Evolutionary conservation across 371 early-diverging fungal species (phyloP), one percentile per base, ranked within the genome.

Genomic region (Mucor sp.): DNA sequence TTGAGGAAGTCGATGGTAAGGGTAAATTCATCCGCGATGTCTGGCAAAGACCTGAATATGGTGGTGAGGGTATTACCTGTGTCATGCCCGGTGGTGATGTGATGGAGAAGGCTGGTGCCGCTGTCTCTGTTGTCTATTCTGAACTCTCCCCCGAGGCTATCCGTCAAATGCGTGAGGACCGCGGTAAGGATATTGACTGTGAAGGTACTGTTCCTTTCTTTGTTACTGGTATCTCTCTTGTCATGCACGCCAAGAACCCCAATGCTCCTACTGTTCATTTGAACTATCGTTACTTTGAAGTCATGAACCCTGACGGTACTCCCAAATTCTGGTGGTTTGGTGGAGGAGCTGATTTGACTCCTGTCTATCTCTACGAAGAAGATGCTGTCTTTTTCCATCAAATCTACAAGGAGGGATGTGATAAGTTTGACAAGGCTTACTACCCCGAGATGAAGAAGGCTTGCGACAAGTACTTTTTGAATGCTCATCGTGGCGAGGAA

Each of bases 231-330:
- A 91, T 97, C 55, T 92, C 93, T 2, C 83, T 94, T 48, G 97
- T 99, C 37, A 88, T 97, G 75, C 98, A 99, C 66, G 97, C 98
- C 21, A 88, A 90, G 74, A 99, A 97, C 78, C 99, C 98, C 15
- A 87, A 92, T 70, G 95, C 94, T 1, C 98, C 99, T 1, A 99
- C 99, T 0, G 92, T 94, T 4, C 99, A 99, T 70, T 81, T 94
- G 77, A 99, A 99, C 81, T 99, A 96, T 79, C 90, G 99, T 15
- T 97, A 98, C 74, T 97, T 99, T 87, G 98, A 99, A 68, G 82
- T 94, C n/a, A 84, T 83, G 69, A 79, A 85, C 50, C 77, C 80
- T 0, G 85, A 87, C 56, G 87, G 87, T 8, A 75, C 84, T 23
- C 87, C 91, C 4, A 82, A 86, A 48, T 70, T 89, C 58, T 91